Percentiles rank a stretch among this genome's conserved stretches.
These are phyloP conservation scores for Phytopythium chamaehyphon DNA, from an alignment of 352 stramenopile genomes.

Conservation along the genomic window DNA sequence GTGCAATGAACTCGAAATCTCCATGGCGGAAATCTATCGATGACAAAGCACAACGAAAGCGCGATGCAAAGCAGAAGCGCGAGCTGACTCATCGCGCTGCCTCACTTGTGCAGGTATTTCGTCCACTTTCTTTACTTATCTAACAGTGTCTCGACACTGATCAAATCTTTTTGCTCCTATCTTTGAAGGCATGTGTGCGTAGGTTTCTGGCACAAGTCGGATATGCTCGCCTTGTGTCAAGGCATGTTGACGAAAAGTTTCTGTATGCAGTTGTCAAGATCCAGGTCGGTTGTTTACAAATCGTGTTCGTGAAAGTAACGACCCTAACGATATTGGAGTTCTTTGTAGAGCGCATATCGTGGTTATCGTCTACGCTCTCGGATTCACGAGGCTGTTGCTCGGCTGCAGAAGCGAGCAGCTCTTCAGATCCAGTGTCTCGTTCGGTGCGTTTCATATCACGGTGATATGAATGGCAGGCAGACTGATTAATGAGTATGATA, in stretches of 20 bases:
- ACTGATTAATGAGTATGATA: slow-evolving; percentile 1
- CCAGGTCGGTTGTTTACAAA: slow-evolving; percentile 29
- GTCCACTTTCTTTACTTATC: neutral
- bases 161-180: neutral
- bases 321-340: neutral
- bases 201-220: slow-evolving; percentile 46
- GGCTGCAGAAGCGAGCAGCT: slow-evolving; percentile 27
- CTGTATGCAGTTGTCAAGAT: slow-evolving; percentile 36
- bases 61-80: slow-evolving; percentile 26
- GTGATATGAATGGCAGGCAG: neutral
- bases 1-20: neutral
- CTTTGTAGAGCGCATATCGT: slow-evolving; percentile 30
- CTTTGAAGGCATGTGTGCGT: slow-evolving; percentile 31
- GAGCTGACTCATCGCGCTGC: slow-evolving; percentile 37
- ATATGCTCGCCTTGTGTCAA: slow-evolving; percentile 29
- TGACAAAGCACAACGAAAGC: slow-evolving; percentile 38
- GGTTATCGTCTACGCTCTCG: slow-evolving; percentile 37
- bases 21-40: slow-evolving; percentile 51
- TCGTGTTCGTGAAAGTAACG: neutral
- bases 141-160: too few relatives aligned
- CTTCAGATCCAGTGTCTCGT: slow-evolving; percentile 58
- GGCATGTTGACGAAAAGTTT: slow-evolving; percentile 42
- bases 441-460: slow-evolving; percentile 18
- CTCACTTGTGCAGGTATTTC: slow-evolving; percentile 37
- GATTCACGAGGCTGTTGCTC: slow-evolving; percentile 41